phyloP scores from a whole-genome alignment of 148 eudicot species.

The Vaccinium vitisidaea region DNA sequence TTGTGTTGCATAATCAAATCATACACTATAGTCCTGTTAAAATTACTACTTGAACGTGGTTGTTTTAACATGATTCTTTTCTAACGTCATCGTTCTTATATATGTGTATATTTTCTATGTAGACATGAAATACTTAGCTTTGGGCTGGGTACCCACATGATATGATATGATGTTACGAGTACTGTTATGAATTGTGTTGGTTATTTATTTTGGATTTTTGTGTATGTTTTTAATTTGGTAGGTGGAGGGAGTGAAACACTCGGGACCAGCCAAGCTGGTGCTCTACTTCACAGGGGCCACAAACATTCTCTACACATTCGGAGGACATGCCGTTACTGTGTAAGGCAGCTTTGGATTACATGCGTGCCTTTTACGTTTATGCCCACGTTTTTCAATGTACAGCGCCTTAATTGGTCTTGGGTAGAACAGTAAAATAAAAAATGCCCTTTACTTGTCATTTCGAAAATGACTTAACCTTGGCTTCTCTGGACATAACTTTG shows the following conservation, averaged over 20 bases:
- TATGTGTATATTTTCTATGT: background rate
- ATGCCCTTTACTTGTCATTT: background rate
- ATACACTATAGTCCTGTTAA: background rate
- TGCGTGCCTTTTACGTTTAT: constrained; percentile 5
- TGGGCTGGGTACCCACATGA: background rate
- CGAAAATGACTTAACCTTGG: constrained; percentile 36
- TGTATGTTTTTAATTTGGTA: constrained; percentile 18
- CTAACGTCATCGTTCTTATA: background rate
- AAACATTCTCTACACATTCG: constrained; percentile 93
- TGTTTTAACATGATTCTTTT: background rate
- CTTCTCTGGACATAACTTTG: constrained; percentile 17
- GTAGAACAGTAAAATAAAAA: constrained; percentile 12
- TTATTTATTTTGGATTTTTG: background rate
- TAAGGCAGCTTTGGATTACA: constrained; percentile 44
- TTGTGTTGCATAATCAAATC: background rate
- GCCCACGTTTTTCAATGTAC: background rate
- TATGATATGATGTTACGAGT: background rate
- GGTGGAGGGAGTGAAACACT: constrained; percentile 83
- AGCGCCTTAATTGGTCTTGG: background rate
- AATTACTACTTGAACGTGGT: background rate
- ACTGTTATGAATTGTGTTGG: background rate
- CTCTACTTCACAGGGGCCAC: constrained; percentile 94
- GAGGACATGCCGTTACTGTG: constrained; percentile 99
- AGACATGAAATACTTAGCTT: background rate
- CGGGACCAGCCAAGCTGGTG: constrained; percentile 79